phyloP scores from a whole-genome alignment of 179 eudicot genomes.

The Vitellaria paradoxa region DNA sequence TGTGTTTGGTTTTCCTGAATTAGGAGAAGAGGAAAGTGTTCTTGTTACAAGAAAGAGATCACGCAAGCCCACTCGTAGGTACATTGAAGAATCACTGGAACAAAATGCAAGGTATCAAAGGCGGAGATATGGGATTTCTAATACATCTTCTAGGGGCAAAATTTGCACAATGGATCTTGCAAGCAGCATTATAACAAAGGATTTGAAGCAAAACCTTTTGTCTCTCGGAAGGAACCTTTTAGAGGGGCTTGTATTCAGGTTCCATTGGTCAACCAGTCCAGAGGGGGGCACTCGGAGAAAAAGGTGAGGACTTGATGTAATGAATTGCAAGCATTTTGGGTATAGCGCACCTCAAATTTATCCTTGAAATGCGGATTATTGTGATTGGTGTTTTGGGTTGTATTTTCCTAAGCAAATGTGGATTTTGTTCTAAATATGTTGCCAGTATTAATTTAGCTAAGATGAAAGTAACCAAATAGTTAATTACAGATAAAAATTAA shows the following conservation, averaged over 20 bases:
- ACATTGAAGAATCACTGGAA: conserved; percentile 21
- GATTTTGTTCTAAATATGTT: not conserved
- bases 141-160: conserved; percentile 7
- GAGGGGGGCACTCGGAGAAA: not conserved
- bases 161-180: conserved; percentile 10
- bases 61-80: conserved; percentile 25
- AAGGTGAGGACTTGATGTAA: conserved; percentile 13
- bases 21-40: conserved; percentile 5
- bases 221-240: conserved; percentile 13
- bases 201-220: conserved; percentile 7
- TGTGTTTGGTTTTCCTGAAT: conserved; percentile 1
- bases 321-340: conserved; percentile 2
- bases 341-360: not conserved
- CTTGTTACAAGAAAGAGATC: conserved; percentile 26
- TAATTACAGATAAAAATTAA: not conserved
- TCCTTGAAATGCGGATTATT: not conserved
- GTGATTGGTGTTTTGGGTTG: too few relatives aligned
- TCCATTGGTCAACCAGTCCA: conserved; percentile 23
- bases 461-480: not conserved
- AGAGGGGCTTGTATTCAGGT: conserved; percentile 30
- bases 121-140: conserved; percentile 16
- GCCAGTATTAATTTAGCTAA: conserved; percentile 1
- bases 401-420: too few relatives aligned
- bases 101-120: conserved; percentile 13
- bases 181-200: conserved; percentile 16